Conservation (phyloP, 148 eudicot species). For the Beta vulgaris region DNA sequence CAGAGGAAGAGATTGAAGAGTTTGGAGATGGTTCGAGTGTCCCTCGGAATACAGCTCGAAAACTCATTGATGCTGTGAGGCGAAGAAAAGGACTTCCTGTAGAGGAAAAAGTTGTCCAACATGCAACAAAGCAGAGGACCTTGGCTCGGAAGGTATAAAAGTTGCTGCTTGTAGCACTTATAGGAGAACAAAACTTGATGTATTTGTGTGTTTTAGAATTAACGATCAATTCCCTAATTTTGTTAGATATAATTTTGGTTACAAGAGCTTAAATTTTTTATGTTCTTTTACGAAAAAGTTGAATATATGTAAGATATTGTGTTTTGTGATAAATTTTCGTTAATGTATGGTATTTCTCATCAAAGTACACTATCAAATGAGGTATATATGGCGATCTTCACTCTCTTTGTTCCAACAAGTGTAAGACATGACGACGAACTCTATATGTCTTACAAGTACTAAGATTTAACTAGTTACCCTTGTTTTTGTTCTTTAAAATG, state of each 20-base stretch:
- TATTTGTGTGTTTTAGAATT: neutral
- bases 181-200: neutral
- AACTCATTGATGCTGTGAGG: constrained; percentile 87
- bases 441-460: too few species aligned
- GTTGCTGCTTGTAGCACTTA: neutral
- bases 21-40: constrained; percentile 93
- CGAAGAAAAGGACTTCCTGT: constrained; percentile 85
- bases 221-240: neutral
- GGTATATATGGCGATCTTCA: neutral
- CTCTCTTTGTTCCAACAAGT: neutral
- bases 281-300: neutral
- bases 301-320: neutral
- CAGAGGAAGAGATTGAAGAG: constrained; percentile 93
- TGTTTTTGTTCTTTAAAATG: too few species aligned
- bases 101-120: constrained; percentile 90
- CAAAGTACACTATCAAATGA: neutral
- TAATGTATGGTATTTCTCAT: neutral
- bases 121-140: constrained; percentile 93
- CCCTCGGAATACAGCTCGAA: constrained; percentile 70
- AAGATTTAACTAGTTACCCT: too few species aligned
- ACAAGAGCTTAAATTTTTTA: neutral
- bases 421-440: too few species aligned
- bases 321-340: neutral
- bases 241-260: neutral
- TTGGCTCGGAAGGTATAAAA: constrained; percentile 81